A percentile compares a stretch with the other conserved stretches of the same genome.
phyloP scores from a whole-genome alignment of 495 filamentous ascomycete genomes.

The Chlorociboria aeruginascens region DNA sequence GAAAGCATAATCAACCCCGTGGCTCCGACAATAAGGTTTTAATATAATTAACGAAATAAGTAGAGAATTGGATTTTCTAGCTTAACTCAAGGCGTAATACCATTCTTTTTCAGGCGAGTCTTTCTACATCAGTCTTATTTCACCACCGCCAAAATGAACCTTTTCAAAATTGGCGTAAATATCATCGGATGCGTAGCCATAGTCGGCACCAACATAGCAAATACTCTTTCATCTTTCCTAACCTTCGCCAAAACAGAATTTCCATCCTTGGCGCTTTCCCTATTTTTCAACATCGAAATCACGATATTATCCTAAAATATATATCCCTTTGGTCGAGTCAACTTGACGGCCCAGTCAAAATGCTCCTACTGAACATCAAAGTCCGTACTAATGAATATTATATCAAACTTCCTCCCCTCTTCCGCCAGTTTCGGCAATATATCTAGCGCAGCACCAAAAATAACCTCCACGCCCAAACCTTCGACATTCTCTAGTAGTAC shows the following conservation, averaged over 20 bases:
- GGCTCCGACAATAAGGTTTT: no score
- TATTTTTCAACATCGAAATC: slow-evolving; percentile 16
- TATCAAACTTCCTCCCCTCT: slow-evolving; percentile 33
- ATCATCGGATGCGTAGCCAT: slow-evolving; percentile 14
- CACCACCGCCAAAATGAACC: slow-evolving; percentile 18
- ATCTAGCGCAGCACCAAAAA: slow-evolving; percentile 33
- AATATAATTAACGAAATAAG: no score
- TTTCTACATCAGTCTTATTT: no score
- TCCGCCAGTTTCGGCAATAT: slow-evolving; percentile 27
- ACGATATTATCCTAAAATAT: slow-evolving; percentile 41
- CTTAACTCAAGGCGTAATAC: no score
- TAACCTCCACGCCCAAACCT: slow-evolving; percentile 28
- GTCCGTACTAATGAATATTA: slow-evolving; percentile 41
- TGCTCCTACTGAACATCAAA: slow-evolving; percentile 36
- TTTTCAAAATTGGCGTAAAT: slow-evolving; percentile 34
- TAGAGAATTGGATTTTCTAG: no score
- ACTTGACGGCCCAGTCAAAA: slow-evolving; percentile 31
- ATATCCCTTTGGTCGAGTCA: slow-evolving; percentile 24
- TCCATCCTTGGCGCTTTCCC: slow-evolving; percentile 10
- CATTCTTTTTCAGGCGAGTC: no score
- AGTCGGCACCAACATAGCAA: slow-evolving; percentile 33
- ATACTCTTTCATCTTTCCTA: slow-evolving; percentile 29
- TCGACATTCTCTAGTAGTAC: slow-evolving; percentile 33
- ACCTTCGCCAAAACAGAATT: slow-evolving; percentile 27
- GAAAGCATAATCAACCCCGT: no score